Conservation (phyloP, 2,329 filamentous ascomycete species). For the Atkinsonella texensis region DNA sequence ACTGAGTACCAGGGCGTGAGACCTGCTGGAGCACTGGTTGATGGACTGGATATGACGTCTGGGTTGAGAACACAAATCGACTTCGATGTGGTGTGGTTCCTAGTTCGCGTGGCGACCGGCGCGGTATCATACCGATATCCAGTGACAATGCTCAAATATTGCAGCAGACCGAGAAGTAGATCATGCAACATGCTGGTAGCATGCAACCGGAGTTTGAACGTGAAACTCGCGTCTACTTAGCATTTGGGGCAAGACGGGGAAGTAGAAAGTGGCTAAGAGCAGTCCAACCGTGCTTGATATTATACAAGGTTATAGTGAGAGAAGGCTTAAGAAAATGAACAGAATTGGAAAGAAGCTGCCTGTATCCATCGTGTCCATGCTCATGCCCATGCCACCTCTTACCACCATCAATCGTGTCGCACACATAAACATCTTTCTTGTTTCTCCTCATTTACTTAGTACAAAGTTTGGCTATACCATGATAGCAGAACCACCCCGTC, state of each 20-base stretch:
- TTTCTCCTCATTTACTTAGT: neutral
- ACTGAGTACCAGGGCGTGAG: too few species aligned
- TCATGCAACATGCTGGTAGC: neutral
- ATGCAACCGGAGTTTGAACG: neutral
- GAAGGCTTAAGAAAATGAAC: neutral
- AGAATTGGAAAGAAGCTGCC: neutral
- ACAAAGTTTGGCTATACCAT: neutral
- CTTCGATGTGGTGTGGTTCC: too few species aligned
- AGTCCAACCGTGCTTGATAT: neutral
- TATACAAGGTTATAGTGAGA: neutral
- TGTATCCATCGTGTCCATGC: neutral
- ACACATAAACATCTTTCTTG: neutral
- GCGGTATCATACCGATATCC: too few species aligned
- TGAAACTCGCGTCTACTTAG: neutral
- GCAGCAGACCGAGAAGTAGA: too few species aligned
- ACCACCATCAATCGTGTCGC: neutral
- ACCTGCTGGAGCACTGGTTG: too few species aligned
- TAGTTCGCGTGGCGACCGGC: too few species aligned
- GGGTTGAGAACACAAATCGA: too few species aligned
- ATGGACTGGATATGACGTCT: too few species aligned
- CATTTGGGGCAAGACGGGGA: neutral
- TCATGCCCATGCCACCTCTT: neutral
- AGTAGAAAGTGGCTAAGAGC: neutral
- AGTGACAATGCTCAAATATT: too few species aligned
- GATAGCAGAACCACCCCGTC: conserved; percentile 2